Base-by-base conservation (phyloP, 2,329 filamentous ascomycete genomes). In the Exophiala sp. region DNA sequence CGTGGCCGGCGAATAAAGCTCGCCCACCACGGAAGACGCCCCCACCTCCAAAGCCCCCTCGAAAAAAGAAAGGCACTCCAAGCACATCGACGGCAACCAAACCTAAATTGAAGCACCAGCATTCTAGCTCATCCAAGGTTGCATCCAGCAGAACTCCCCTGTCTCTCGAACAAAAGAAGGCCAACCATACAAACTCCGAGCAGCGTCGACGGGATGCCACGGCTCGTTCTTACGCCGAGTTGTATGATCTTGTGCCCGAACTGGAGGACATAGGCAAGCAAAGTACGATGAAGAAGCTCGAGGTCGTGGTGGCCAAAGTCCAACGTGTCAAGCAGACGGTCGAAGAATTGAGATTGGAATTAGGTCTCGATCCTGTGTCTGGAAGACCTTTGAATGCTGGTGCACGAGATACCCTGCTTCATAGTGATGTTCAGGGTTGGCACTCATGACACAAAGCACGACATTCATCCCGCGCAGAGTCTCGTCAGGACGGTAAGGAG, bases 261-360 rank as follows among this genome's bases (percentile, higher is more conserved):
- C 46, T 63, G 3, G 54, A 61, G 32, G 55, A 59, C 14, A 33
- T 54, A 53, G 60, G 61, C 1, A 64, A 63, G 45, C 62, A 62
- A 36, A 64, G 62, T 46, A 61, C 58, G 3, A 62, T 64, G 62
- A 62, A 64, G 45, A 63, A 62, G 52, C 61, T 64, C 5, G 60
- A 62, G 42, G 47, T 60, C 20, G 62, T 64, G 9, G 62, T 64
- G 20, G 55, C 54, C 18, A 62, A 63, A 35, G 58, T 62, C 29
- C 41, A 39, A 18, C 41, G 42, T 14, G 55, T 59, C 18, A 62
- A 61, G 47, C 45, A 51, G 24, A 46, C 43, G 20, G 53, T 61
- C 8, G 58, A 61, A 39, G 52, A 54, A 20, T 38, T 62, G 35
- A 53, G 60, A 21, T 24, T 35, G 6, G 47, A 55, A 24, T 12